Percentiles rank a stretch among this genome's conserved stretches.
These are phyloP conservation scores for Penicillium lagena DNA, from an alignment of 495 filamentous ascomycete species.

Conservation along the genomic window DNA sequence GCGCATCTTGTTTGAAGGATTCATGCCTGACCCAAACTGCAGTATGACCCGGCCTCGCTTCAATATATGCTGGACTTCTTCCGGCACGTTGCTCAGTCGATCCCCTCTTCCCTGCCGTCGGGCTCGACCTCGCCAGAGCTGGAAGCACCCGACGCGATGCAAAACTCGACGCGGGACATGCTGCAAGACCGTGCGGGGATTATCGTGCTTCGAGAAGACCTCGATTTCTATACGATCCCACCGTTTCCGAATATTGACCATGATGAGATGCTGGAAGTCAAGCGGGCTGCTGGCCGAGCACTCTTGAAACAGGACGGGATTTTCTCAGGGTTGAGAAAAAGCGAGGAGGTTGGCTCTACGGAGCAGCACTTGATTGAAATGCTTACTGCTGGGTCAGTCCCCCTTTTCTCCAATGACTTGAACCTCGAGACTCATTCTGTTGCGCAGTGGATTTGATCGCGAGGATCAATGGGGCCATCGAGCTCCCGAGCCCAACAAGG, in stretches of 20 bases:
- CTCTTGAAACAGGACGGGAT: slow-evolving; percentile 90
- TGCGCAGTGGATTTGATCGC: slow-evolving; percentile 81
- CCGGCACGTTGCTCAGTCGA: slow-evolving; percentile 87
- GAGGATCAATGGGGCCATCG: slow-evolving; percentile 95
- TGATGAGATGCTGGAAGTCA: slow-evolving; percentile 91
- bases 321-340: slow-evolving; percentile 88
- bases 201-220: slow-evolving; percentile 91
- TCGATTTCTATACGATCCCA: slow-evolving; percentile 98
- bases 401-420: slow-evolving; percentile 1
- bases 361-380: slow-evolving; percentile 99
- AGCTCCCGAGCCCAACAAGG: slow-evolving; percentile 93
- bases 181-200: slow-evolving; percentile 89
- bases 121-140: slow-evolving; percentile 53
- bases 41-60: slow-evolving; percentile 95
- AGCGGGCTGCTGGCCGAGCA: slow-evolving; percentile 83
- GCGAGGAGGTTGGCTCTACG: slow-evolving; percentile 91
- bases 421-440: slow-evolving; percentile 7
- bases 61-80: slow-evolving; percentile 99
- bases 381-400: slow-evolving; percentile 88
- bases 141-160: slow-evolving; percentile 63
- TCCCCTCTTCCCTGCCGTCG: slow-evolving; percentile 64
- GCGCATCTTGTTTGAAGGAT: slow-evolving; percentile 26
- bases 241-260: slow-evolving; percentile 77
- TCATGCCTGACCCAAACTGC: slow-evolving; percentile 50
- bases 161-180: slow-evolving; percentile 67